A percentile compares a stretch with the other conserved stretches of the same genome.
Evolutionary conservation across 2,329 filamentous ascomycete genomes (phyloP).

Genomic region (Onygenales sp.): DNA sequence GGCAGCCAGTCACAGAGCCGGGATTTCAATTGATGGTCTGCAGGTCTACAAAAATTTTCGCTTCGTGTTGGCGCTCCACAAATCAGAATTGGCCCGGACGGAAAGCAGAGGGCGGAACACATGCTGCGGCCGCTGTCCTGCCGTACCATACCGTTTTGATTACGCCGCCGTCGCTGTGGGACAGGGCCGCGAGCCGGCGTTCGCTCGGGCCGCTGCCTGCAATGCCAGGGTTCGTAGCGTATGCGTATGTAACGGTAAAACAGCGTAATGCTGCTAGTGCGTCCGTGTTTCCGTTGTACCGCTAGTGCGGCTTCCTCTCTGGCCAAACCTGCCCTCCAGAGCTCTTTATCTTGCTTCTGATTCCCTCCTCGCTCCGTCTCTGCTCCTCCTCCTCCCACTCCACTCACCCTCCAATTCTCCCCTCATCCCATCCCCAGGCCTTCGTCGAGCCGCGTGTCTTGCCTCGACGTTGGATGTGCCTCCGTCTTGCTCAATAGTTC

Average conservation of each 20-base stretch:
- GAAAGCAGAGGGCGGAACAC: constrained; percentile 1
- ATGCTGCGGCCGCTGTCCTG: constrained; percentile 4
- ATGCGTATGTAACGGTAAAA: not conserved
- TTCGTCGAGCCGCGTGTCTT: constrained; percentile 23
- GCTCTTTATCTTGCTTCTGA: constrained; percentile 7
- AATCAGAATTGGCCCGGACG: not conserved
- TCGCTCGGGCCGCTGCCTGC: not conserved
- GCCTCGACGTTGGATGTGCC: constrained; percentile 28
- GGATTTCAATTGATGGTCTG: constrained; percentile 11
- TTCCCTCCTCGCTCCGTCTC: constrained; percentile 16
- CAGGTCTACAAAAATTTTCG: constrained; percentile 11
- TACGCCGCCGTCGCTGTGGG: not conserved
- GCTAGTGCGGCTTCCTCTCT: not conserved
- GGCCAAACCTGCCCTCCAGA: not conserved
- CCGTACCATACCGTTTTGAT: not conserved
- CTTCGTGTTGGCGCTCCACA: not conserved
- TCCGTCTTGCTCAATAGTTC: constrained; percentile 10
- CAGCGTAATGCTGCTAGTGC: not conserved
- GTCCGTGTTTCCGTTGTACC: not conserved
- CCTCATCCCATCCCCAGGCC: constrained; percentile 22
- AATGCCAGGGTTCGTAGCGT: not conserved
- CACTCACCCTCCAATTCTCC: constrained; percentile 31
- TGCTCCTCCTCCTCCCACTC: constrained; percentile 22
- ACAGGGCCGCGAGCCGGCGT: not conserved
- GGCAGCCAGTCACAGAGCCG: constrained; percentile 6